Evolutionary conservation across 176 grass and related monocot genomes (phyloP).

Genomic region (Dendrocalamus sinicus): DNA sequence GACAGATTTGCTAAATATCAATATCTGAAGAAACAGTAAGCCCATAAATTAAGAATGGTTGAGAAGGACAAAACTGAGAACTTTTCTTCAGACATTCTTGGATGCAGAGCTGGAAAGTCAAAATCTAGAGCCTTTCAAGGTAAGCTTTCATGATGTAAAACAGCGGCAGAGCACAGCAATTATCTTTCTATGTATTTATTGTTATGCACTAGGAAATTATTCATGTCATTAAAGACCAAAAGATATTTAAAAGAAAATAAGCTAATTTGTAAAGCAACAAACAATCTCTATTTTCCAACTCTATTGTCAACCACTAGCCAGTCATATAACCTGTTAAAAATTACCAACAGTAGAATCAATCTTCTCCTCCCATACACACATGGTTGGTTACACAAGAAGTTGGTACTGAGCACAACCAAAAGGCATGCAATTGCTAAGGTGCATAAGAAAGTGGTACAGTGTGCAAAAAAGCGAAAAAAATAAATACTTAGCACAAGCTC

Average conservation of each 20-base stretch:
- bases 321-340: slow-evolving; percentile 1
- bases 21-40: neutral
- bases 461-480: neutral
- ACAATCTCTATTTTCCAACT: neutral
- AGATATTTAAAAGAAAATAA: neutral
- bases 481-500: neutral
- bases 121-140: neutral
- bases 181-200: neutral
- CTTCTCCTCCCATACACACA: neutral
- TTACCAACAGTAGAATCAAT: neutral
- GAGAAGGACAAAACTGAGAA: neutral
- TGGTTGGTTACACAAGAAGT: neutral
- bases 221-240: neutral
- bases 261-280: neutral
- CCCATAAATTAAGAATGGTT: neutral
- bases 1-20: neutral
- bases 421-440: neutral
- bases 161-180: neutral
- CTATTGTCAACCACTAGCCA: neutral
- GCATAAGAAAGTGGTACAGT: neutral
- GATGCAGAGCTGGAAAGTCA: neutral
- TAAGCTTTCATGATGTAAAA: neutral
- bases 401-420: neutral
- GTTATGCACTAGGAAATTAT: neutral
- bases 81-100: neutral